Percentiles rank a stretch among this genome's conserved stretches.
These are phyloP conservation scores for Podospora pseudoanserina DNA, from an alignment of 495 filamentous ascomycete species.

Conservation along the genomic window DNA sequence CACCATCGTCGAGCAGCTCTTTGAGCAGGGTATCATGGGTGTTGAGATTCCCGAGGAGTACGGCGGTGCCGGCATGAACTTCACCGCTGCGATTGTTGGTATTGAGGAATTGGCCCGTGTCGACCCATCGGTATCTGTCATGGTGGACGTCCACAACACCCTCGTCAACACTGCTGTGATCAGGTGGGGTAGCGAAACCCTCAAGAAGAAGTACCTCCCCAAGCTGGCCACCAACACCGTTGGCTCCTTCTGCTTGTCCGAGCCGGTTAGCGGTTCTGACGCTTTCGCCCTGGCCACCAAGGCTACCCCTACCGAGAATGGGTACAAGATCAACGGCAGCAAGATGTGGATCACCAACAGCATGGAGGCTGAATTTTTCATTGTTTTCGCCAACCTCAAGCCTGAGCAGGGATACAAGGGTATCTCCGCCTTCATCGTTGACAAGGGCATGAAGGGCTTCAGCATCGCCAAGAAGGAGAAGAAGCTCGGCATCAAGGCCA, in stretches of 20 bases:
- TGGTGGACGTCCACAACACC: slow-evolving; percentile 97
- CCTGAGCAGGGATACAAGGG: slow-evolving; percentile 87
- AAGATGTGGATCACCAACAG: slow-evolving; percentile 99
- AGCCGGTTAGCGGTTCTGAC: slow-evolving; percentile 90
- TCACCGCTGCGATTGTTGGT: slow-evolving; percentile 89
- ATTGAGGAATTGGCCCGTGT: slow-evolving; percentile 96
- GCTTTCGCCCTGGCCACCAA: slow-evolving; percentile 92
- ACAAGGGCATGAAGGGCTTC: slow-evolving; percentile 87
- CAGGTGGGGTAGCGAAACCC: slow-evolving; percentile 71
- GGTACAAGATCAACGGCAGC: slow-evolving; percentile 80
- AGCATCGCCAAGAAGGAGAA: slow-evolving; percentile 98
- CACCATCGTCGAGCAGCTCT: slow-evolving; percentile 80
- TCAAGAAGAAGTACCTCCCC: slow-evolving; percentile 83
- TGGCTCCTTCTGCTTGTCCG: slow-evolving; percentile 93
- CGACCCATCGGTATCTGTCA: slow-evolving; percentile 89
- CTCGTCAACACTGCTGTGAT: slow-evolving; percentile 91
- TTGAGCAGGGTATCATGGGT: slow-evolving; percentile 97
- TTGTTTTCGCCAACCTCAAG: slow-evolving; percentile 95
- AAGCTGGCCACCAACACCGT: slow-evolving; percentile 84
- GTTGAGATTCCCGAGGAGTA: slow-evolving; percentile 97
- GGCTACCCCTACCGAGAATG: slow-evolving; percentile 67
- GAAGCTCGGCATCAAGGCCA: slow-evolving; percentile 94
- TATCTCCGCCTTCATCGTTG: slow-evolving; percentile 93
- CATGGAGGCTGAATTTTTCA: slow-evolving; percentile 90
- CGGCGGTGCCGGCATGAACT: slow-evolving; percentile 97